Base-by-base conservation (phyloP, 169 alveolate genomes). In the Plasmodium falciparum region DNA sequence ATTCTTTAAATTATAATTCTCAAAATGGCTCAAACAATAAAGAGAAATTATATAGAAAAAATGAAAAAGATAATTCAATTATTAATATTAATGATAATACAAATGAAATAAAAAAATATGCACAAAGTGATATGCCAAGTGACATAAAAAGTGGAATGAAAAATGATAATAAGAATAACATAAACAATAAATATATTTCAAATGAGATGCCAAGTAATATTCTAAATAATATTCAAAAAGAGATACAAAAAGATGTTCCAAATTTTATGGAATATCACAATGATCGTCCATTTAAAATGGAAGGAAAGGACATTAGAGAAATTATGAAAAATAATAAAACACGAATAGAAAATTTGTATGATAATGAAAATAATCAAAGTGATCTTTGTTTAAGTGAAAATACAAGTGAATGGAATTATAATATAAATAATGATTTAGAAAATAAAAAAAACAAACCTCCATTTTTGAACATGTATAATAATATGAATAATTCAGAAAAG, bases 301-400 rank as follows among this genome's bases (percentile, higher is more conserved):
- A 52, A 29, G 73, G 71, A 29, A 62, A 15, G 70, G 71, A 66
- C 58, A 69, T 80, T 56, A 59, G 59, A 67, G 90, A 80, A 12
- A 67, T 80, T 54, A 69, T 80, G 52, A 80, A 67, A 69, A 80
- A 80, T 26, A 80, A 80, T 59, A 80, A 69, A 49, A 80, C 90
- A 47, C 33, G 90, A 61, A 58, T 80, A 56, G 90, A 80, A 71
- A 71, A 80, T 26, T 59, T 80, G 72, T 80, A 80, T 62, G 83
- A 17, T 54, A 80, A 61, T 22, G 90, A 80, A 67, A 22, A 13
- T 20, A 69, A 45, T 47, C 90, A 80, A 80, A 70, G 52, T 50
- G 58, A 69, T 52, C 13, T 33, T 7, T 52, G 47, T 72, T 17
- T 49, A 9, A 65, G 49, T 26, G 73, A 15, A 52, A 66, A 69